Percentiles rank a stretch among this genome's conserved stretches.
phyloP scores from a whole-genome alignment of 192 early-diverging fungal species.

The Lunasporangiospora selenospora region DNA sequence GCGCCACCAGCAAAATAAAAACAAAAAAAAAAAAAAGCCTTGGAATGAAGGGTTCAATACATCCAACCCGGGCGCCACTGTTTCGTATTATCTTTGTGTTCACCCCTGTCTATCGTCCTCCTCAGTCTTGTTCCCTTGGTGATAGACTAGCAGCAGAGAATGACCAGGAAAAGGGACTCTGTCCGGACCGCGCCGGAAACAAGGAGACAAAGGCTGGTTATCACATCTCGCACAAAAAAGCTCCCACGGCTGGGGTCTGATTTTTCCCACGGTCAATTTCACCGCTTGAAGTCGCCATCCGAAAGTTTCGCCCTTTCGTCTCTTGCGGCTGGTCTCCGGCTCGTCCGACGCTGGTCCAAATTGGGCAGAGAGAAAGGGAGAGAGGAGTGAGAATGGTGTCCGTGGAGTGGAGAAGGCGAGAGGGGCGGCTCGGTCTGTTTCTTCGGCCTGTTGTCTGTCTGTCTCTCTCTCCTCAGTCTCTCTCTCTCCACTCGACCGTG shows the following conservation, averaged over 20 bases:
- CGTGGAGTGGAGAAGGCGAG: no score
- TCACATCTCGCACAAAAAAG: conserved; percentile 2
- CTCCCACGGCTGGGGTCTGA: not conserved
- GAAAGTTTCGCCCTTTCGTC: not conserved
- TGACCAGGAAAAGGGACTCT: no score
- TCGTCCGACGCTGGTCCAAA: not conserved
- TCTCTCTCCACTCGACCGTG: not conserved
- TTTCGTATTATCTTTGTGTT: no score
- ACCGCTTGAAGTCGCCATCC: not conserved
- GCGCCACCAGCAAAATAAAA: not conserved
- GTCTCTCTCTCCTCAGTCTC: not conserved
- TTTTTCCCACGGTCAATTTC: conserved; percentile 4
- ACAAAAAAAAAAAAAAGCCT: not conserved
- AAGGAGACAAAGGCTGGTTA: not conserved
- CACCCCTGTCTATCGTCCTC: no score
- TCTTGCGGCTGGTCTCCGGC: not conserved
- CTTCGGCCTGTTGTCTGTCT: not conserved
- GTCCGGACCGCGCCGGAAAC: not conserved
- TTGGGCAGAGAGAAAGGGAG: no score
- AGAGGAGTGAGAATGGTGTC: no score
- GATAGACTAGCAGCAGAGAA: not conserved
- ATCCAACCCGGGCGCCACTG: no score
- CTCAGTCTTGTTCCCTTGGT: not conserved
- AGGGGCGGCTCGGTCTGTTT: not conserved
- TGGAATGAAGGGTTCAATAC: no score